Conservation (phyloP, 345 rosid species). For the Populus tremula region DNA sequence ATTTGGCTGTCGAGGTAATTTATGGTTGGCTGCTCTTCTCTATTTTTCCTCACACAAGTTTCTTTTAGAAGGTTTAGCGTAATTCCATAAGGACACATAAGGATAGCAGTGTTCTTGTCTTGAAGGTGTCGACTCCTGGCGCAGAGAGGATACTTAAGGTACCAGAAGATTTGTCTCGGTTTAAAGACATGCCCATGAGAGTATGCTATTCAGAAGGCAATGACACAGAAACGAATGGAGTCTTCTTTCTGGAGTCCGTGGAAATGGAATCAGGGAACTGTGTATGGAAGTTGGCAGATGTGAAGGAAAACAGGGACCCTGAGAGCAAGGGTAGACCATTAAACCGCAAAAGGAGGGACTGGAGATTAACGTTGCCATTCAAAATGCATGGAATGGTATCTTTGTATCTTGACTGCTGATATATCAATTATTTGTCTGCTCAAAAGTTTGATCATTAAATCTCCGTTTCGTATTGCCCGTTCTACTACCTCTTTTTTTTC, state of each 20-base stretch:
- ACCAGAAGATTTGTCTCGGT: slow-evolving; percentile 65
- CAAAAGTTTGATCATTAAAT: neutral
- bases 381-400: slow-evolving; percentile 49
- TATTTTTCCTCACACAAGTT: neutral
- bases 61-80: neutral
- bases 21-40: slow-evolving; percentile 6
- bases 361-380: slow-evolving; percentile 63
- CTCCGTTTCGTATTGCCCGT: too few relatives aligned
- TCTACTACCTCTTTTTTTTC: too few relatives aligned
- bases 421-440: neutral
- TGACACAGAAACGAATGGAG: slow-evolving; percentile 42
- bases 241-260: slow-evolving; percentile 60
- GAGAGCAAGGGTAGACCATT: slow-evolving; percentile 72
- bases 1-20: slow-evolving; percentile 82
- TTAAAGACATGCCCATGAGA: slow-evolving; percentile 69
- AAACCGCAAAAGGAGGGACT: slow-evolving; percentile 70
- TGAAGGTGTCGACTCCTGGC: slow-evolving; percentile 86
- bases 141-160: slow-evolving; percentile 79
- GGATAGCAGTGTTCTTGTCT: slow-evolving; percentile 6
- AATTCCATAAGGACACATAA: too few relatives aligned
- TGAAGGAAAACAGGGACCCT: slow-evolving; percentile 78
- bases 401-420: slow-evolving; percentile 56
- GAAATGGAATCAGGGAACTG: slow-evolving; percentile 58
- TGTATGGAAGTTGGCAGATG: slow-evolving; percentile 81
- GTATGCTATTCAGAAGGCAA: slow-evolving; percentile 53